phyloP scores from a whole-genome alignment of 2,329 filamentous ascomycete genomes.

The Talaromyces sp. region DNA sequence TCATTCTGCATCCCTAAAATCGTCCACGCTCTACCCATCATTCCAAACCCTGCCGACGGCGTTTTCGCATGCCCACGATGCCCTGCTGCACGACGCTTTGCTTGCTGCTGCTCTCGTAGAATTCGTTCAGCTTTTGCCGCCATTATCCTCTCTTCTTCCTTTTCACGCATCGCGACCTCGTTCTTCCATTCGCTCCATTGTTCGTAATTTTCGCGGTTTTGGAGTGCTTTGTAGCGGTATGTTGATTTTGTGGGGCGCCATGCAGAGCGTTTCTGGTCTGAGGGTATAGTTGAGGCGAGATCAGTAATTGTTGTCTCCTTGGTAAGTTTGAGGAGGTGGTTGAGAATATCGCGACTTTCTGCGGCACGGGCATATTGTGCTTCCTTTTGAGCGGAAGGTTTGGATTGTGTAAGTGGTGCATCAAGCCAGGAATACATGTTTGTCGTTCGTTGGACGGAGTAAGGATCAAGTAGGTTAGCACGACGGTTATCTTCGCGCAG shows the following conservation, averaged over 20 bases:
- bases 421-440: conserved; percentile 45
- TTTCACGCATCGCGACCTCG: conserved; percentile 38
- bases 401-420: conserved; percentile 34
- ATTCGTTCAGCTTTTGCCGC: conserved; percentile 33
- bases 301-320: conserved; percentile 41
- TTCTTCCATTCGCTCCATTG: conserved; percentile 46
- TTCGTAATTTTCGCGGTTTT: conserved; percentile 46
- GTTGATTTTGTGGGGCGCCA: conserved; percentile 45
- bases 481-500: conserved; percentile 46
- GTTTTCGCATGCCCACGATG: conserved; percentile 19
- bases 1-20: conserved; percentile 40
- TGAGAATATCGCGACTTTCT: conserved; percentile 43
- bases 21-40: conserved; percentile 42
- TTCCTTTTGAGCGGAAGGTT: conserved; percentile 28
- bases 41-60: conserved; percentile 34
- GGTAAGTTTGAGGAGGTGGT: conserved; percentile 42
- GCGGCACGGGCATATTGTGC: conserved; percentile 34
- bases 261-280: conserved; percentile 28
- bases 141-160: conserved; percentile 36
- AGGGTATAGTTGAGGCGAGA: conserved; percentile 35
- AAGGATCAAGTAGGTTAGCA: conserved; percentile 39
- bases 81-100: conserved; percentile 23
- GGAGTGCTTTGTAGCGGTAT: conserved; percentile 42
- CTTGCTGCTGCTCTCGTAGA: conserved; percentile 27
- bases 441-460: conserved; percentile 39